Conservation (phyloP, 148 eudicot genomes). For the Diospyros lotus region DNA sequence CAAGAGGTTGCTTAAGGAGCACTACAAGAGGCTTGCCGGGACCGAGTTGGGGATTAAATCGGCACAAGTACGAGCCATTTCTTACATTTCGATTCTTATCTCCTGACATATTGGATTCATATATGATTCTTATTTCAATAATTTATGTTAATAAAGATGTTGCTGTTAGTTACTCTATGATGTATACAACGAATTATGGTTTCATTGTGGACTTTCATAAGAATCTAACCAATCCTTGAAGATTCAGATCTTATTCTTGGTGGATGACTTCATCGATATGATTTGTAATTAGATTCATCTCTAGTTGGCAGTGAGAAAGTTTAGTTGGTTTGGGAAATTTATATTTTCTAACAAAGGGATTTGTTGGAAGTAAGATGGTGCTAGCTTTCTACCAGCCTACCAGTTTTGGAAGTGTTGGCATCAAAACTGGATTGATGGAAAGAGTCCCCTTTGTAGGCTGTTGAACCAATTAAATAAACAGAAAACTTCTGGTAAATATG, state of each 20-base stretch:
- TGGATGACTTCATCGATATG: neutral
- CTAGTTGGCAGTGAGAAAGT: neutral
- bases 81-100: neutral
- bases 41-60: conserved; percentile 73
- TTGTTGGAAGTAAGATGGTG: neutral
- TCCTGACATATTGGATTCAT: conserved; percentile 1
- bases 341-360: neutral
- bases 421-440: neutral
- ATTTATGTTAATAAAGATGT: neutral
- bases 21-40: conserved; percentile 85
- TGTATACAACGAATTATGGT: neutral
- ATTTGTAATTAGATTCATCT: neutral
- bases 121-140: neutral
- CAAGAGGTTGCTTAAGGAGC: conserved; percentile 90
- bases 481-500: neutral
- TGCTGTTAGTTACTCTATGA: too few species aligned
- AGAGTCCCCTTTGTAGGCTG: neutral
- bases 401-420: neutral
- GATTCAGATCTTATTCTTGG: neutral
- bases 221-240: neutral
- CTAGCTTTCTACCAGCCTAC: too few species aligned
- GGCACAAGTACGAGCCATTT: conserved; percentile 56
- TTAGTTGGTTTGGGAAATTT: neutral
- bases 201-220: neutral
- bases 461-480: neutral